Conservation (phyloP, 2,329 filamentous ascomycete species). For the Bipolaris bicolor region DNA sequence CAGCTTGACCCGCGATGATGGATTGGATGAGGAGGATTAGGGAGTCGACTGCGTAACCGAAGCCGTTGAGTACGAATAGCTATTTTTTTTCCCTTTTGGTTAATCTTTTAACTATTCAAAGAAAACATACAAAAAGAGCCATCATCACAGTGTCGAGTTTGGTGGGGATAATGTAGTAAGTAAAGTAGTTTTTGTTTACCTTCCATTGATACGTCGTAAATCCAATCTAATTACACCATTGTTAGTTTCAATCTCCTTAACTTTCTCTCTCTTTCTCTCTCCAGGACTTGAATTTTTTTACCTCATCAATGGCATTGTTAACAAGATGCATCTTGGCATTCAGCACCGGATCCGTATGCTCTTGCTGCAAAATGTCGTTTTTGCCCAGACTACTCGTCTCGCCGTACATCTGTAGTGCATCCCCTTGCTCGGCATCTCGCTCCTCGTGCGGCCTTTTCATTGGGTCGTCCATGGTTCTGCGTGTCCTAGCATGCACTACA, state of each 20-base stretch:
- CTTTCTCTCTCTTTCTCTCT: no score
- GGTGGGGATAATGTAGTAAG: no score
- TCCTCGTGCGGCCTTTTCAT: constrained; percentile 5
- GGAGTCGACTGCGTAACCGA: constrained; percentile 66
- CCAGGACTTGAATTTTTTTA: not conserved
- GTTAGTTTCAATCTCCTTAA: no score
- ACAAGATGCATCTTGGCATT: constrained; percentile 72
- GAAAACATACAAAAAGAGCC: no score
- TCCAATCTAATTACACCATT: constrained; percentile 1
- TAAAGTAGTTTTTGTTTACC: constrained; percentile 38
- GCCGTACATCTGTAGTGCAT: not conserved
- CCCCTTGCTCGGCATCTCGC: constrained; percentile 11
- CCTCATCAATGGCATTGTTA: constrained; percentile 58
- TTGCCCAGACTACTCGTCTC: constrained; percentile 33
- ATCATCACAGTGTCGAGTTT: no score
- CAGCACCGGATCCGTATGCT: constrained; percentile 66
- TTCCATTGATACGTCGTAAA: constrained; percentile 45
- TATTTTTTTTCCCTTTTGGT: not conserved
- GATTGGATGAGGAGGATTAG: constrained; percentile 66
- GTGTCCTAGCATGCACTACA: no score
- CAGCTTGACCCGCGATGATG: constrained; percentile 65
- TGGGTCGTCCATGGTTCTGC: constrained; percentile 8
- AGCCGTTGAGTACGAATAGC: constrained; percentile 66
- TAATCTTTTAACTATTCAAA: no score
- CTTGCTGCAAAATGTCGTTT: constrained; percentile 62